Conservation (phyloP, 495 filamentous ascomycete species). For the Penicillium goetzii region DNA sequence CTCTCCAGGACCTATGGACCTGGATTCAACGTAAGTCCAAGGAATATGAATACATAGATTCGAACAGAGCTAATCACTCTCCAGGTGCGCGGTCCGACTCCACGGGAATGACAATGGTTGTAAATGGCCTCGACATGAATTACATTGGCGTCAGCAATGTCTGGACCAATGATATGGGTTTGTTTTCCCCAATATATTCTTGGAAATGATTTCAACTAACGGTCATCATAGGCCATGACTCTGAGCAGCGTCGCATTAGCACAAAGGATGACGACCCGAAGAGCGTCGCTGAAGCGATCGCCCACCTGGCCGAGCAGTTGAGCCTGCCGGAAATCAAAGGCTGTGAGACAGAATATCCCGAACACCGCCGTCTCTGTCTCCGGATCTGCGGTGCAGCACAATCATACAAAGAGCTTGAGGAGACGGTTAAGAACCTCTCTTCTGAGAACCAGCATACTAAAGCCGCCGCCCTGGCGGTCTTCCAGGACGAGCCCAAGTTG, state of each 20-base stretch:
- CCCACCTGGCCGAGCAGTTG: conserved; percentile 51
- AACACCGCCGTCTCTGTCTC: conserved; percentile 78
- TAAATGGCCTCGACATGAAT: conserved; percentile 75
- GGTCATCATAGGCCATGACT: conserved; percentile 39
- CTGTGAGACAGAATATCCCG: conserved; percentile 64
- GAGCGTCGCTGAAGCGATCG: conserved; percentile 52
- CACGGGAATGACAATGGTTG: conserved; percentile 70
- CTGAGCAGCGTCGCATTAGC: conserved; percentile 38
- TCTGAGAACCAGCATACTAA: conserved; percentile 71
- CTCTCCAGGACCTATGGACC: conserved; percentile 75
- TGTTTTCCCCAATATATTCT: conserved; percentile 12
- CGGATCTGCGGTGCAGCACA: conserved; percentile 76
- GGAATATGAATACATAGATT: background rate
- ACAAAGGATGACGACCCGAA: conserved; percentile 33
- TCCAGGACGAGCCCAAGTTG: conserved; percentile 67
- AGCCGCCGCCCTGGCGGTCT: conserved; percentile 76
- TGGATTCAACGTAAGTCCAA: conserved; percentile 68
- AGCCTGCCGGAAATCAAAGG: conserved; percentile 53
- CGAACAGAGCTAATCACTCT: conserved; percentile 25
- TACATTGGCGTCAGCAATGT: conserved; percentile 82
- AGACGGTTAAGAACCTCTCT: conserved; percentile 61
- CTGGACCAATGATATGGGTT: conserved; percentile 78
- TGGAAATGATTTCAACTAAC: conserved; percentile 15
- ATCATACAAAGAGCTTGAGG: conserved; percentile 63
- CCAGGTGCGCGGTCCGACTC: conserved; percentile 68